Percentiles rank a stretch among this genome's conserved stretches.
Conservation (phyloP, 805 yeast species). For the Candida quercuum region DNA sequence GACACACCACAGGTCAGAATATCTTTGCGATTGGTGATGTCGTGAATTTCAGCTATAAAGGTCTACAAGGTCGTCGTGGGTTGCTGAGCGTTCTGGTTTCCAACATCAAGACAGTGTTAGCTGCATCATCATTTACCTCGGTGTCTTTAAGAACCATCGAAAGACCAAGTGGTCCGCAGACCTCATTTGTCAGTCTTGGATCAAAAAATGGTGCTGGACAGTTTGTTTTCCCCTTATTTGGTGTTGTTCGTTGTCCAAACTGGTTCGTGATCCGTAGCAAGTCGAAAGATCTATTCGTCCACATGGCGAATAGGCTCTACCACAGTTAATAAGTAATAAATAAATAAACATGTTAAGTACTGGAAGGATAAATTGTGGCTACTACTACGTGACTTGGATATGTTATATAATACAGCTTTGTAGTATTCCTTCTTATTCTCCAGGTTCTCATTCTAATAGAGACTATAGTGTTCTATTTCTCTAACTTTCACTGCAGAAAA, state of each 20-base stretch:
- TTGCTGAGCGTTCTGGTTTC: slow-evolving; percentile 10
- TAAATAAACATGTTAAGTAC: too few relatives aligned
- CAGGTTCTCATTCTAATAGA: too few relatives aligned
- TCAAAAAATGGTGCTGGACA: slow-evolving; percentile 21
- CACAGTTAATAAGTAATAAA: neutral
- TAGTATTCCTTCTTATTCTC: too few relatives aligned
- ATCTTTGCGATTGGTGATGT: slow-evolving; percentile 31
- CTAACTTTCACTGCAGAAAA: too few relatives aligned
- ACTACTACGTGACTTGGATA: too few relatives aligned
- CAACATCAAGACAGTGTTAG: slow-evolving; percentile 11
- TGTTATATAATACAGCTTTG: too few relatives aligned
- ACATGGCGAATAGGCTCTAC: neutral
- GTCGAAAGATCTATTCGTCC: neutral
- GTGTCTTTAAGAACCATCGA: neutral
- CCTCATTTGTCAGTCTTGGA: slow-evolving; percentile 16
- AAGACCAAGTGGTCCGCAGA: slow-evolving; percentile 1
- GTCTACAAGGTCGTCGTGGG: slow-evolving; percentile 8
- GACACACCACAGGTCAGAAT: slow-evolving; percentile 6
- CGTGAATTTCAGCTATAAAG: slow-evolving; percentile 16
- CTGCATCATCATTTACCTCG: neutral
- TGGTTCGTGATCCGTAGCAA: neutral
- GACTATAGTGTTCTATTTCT: too few relatives aligned
- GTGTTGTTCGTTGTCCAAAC: slow-evolving; percentile 1
- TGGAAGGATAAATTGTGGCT: too few relatives aligned
- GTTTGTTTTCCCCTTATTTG: slow-evolving; percentile 11